Evolutionary conservation across 1,284 basidiomycete genomes (phyloP), one percentile per base, ranked within the genome.

Genomic region (Flammula alnicola): DNA sequence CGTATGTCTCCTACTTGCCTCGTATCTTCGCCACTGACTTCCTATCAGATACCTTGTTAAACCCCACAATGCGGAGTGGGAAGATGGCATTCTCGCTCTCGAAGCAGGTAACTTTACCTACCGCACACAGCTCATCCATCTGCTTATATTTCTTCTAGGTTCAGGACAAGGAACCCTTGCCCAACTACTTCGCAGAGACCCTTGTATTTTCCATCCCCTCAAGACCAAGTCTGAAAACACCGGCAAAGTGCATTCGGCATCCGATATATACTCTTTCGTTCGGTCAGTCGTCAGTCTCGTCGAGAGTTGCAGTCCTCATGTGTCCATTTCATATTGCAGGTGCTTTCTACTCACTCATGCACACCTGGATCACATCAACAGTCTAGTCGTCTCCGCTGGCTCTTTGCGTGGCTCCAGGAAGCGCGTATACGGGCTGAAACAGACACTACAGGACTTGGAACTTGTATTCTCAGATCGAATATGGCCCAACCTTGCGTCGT

Each of bases 401-500:
- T 82, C 86, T 5, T 63, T 87, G 12, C 65, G 69, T n/a, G 85
- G 86, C 11, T 63, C 70, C 29, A 76, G 83, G 29, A 88, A 87
- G 60, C 78, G 79, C 7, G 80, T 94, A 14, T 83, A 78, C 54
- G 89, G 81, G 0, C 69, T 82, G 6, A 70, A 76, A 36, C 73
- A 81, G 36, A 86, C 83, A 8, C 75, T 94, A 27, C 70, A 84
- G 55, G 83, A 86, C 63, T 68, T 94, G 2, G 81, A 89, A 58
- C 77, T 72, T 46, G 72, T 91, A n/a, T 94, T 94, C 64, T 79
- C 84, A 3, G 86, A 84, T 63, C 78, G 86, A 10, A 72, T 92
- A 44, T 94, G 91, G 91, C 91, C 91, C 1, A 86, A 84, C 56
- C 77, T 94, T 14, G 91, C 88, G 2, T 85, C 86, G 8, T 88